Evolutionary conservation across 805 yeast species (phyloP).

Genomic region (Starmera pachycereana): DNA sequence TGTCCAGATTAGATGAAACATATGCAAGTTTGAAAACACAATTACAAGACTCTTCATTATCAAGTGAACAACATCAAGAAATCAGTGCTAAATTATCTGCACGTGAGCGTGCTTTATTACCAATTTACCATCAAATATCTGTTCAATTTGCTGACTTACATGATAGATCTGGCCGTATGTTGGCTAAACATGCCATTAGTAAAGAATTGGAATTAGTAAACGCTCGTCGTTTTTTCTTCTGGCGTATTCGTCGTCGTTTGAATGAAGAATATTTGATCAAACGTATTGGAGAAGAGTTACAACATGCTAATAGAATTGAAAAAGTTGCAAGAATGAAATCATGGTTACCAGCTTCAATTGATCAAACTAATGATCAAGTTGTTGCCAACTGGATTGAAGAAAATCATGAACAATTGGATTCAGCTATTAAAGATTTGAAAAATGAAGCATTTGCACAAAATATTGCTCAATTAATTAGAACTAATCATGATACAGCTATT

Average conservation of each 20-base stretch:
- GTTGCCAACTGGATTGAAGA: slow-evolving; percentile 84
- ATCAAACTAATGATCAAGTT: slow-evolving; percentile 60
- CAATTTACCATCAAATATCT: slow-evolving; percentile 84
- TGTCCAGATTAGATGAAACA: slow-evolving; percentile 76
- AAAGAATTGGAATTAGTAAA: slow-evolving; percentile 79
- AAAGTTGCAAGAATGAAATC: slow-evolving; percentile 79
- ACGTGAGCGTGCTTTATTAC: slow-evolving; percentile 73
- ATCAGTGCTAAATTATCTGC: slow-evolving; percentile 56
- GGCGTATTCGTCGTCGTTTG: slow-evolving; percentile 95
- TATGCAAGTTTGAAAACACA: slow-evolving; percentile 60
- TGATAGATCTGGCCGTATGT: slow-evolving; percentile 96
- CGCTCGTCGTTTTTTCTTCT: slow-evolving; percentile 94
- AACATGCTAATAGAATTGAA: slow-evolving; percentile 60
- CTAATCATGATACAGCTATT: slow-evolving; percentile 41
- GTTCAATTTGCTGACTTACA: slow-evolving; percentile 97
- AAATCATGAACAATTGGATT: slow-evolving; percentile 54
- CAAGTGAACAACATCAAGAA: slow-evolving; percentile 56
- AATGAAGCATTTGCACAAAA: slow-evolving; percentile 56
- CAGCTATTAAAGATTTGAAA: slow-evolving; percentile 52
- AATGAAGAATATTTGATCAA: slow-evolving; percentile 82
- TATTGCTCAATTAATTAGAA: slow-evolving; percentile 48
- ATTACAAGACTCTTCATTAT: slow-evolving; percentile 40
- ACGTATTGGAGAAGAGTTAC: slow-evolving; percentile 56
- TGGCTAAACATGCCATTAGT: slow-evolving; percentile 84
- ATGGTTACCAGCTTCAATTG: slow-evolving; percentile 68